Conservation (phyloP, 768 basidiomycete species). For the Leccinum variicolor region DNA sequence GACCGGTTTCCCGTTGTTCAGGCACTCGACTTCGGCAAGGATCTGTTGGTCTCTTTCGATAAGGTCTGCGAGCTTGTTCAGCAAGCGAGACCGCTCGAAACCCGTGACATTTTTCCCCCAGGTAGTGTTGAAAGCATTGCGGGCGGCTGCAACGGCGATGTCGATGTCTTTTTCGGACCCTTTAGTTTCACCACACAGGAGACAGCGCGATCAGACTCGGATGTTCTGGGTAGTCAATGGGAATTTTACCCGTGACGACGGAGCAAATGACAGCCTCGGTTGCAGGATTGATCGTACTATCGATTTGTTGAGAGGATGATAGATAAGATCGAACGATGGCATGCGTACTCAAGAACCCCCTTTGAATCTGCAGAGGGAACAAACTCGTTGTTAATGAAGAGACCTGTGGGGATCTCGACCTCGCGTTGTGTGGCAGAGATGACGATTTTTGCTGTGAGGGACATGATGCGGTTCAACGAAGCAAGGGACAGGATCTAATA, state of each 20-base stretch:
- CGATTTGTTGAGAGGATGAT: slow-evolving; percentile 12
- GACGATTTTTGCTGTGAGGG: slow-evolving; percentile 38
- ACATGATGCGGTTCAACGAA: slow-evolving; percentile 44
- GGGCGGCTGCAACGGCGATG: slow-evolving; percentile 77
- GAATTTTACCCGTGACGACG: slow-evolving; percentile 54
- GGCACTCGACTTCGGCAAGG: slow-evolving; percentile 77
- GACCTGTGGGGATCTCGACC: slow-evolving; percentile 70
- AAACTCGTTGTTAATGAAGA: slow-evolving; percentile 92
- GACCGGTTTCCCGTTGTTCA: slow-evolving; percentile 93
- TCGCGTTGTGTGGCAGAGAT: slow-evolving; percentile 44
- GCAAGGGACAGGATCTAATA: not conserved
- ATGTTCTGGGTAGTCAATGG: not conserved
- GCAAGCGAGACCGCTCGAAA: slow-evolving; percentile 71
- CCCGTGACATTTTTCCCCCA: slow-evolving; percentile 92
- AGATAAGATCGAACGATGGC: slow-evolving; percentile 3
- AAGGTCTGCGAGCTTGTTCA: slow-evolving; percentile 86
- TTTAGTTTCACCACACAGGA: slow-evolving; percentile 24
- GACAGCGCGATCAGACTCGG: not conserved
- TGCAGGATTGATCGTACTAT: slow-evolving; percentile 74
- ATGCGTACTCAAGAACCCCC: slow-evolving; percentile 59
- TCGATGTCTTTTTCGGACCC: slow-evolving; percentile 78
- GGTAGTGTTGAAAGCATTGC: slow-evolving; percentile 75
- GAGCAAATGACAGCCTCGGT: slow-evolving; percentile 73
- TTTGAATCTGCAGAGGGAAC: slow-evolving; percentile 69
- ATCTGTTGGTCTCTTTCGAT: slow-evolving; percentile 82